Conservation (phyloP, 306 rosid species). For the Quercus gilva region DNA sequence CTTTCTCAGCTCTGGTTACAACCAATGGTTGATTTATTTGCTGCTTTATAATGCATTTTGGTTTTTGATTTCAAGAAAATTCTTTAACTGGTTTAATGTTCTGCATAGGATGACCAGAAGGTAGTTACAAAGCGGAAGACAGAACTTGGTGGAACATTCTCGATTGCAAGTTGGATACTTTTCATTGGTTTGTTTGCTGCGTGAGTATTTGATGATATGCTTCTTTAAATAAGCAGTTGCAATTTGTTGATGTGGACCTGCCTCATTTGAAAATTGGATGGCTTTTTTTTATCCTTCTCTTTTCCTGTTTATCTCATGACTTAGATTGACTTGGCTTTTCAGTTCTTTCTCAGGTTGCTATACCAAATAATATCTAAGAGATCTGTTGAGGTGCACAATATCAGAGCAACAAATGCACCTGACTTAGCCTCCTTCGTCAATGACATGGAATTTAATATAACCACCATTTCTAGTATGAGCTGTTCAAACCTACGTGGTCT, state of each 20-base stretch:
- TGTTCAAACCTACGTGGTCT: conserved; percentile 82
- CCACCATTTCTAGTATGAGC: conserved; percentile 80
- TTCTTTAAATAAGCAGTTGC: not conserved
- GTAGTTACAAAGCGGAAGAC: conserved; percentile 88
- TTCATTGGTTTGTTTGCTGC: conserved; percentile 88
- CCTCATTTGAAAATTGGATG: not conserved
- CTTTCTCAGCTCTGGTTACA: too few relatives aligned
- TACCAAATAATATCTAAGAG: conserved; percentile 93
- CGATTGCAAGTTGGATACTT: conserved; percentile 95
- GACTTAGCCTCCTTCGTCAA: conserved; percentile 66
- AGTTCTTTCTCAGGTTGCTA: conserved; percentile 68
- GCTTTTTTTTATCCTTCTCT: not conserved
- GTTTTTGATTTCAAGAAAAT: not conserved
- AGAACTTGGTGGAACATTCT: conserved; percentile 98
- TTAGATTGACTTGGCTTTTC: conserved; percentile 42
- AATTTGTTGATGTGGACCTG: conserved; percentile 1
- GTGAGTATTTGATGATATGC: conserved; percentile 54
- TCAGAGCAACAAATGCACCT: conserved; percentile 80
- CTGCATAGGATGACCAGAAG: conserved; percentile 77
- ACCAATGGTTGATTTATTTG: not conserved
- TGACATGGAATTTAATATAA: conserved; percentile 87
- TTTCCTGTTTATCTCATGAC: conserved; percentile 14
- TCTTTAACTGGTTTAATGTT: conserved; percentile 26
- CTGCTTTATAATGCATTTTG: not conserved
- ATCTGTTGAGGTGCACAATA: conserved; percentile 85